These are phyloP conservation scores for Claviceps citrina DNA, from an alignment of 2,329 filamentous ascomycete species.

Conservation along the genomic window DNA sequence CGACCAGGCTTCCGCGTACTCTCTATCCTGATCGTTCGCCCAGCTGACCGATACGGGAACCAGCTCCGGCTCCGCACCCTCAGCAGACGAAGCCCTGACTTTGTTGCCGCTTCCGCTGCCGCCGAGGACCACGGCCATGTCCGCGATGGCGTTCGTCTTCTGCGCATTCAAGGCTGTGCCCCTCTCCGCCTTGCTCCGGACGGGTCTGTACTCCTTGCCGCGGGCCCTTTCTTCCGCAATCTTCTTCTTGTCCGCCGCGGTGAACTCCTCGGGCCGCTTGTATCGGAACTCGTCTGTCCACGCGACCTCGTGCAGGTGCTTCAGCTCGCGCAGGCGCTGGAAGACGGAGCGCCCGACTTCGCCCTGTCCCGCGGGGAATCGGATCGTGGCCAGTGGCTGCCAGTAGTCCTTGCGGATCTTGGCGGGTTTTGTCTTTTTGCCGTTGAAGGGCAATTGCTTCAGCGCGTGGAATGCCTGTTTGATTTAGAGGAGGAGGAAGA, in stretches of 20 bases:
- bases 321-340: constrained; percentile 50
- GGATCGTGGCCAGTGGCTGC: constrained; percentile 43
- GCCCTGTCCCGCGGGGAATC: constrained; percentile 37
- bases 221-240: constrained; percentile 16
- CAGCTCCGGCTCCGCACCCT: constrained; percentile 15
- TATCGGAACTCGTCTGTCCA: constrained; percentile 37
- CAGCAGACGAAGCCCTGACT: constrained; percentile 17
- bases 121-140: constrained; percentile 43
- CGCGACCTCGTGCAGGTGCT: constrained; percentile 44
- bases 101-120: constrained; percentile 37
- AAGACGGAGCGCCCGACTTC: constrained; percentile 42
- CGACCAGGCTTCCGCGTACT: constrained; percentile 34
- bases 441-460: constrained; percentile 47
- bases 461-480: constrained; percentile 28
- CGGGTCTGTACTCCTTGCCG: constrained; percentile 18
- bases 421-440: constrained; percentile 49
- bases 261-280: constrained; percentile 22
- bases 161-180: constrained; percentile 42
- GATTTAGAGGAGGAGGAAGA: neutral
- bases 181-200: constrained; percentile 27
- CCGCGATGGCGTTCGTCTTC: constrained; percentile 45
- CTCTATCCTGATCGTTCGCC: constrained; percentile 31
- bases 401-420: constrained; percentile 54
- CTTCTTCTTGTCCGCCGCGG: constrained; percentile 19
- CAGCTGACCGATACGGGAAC: constrained; percentile 34